Base-by-base conservation (phyloP, 1,284 basidiomycete genomes). In the Kwoniella shivajii region DNA sequence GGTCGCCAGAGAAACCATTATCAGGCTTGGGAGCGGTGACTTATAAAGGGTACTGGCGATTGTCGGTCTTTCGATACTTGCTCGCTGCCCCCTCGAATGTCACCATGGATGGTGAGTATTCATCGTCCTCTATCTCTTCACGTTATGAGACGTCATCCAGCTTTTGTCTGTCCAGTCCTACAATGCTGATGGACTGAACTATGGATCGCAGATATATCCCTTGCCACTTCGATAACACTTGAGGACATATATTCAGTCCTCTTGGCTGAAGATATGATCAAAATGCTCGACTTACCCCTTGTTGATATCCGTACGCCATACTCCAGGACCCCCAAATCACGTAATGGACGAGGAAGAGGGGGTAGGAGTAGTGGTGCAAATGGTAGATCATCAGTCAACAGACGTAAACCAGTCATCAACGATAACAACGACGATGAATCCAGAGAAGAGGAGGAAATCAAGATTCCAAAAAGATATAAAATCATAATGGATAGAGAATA, bases 31-130 rank as follows among this genome's bases (percentile, higher is more conserved):
- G 94, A 30, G 87, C 90, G 11, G 81, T 97, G 49, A 89, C 92
- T 30, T 99, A 99, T 79, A 88, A 84, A 76, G 93, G 88, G 65
- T 99, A 99, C 74, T 99, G 96, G 96, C 92, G 87, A 11, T 80
- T 95, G 47, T 83, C 92, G n/a, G 78, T 99, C 51, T 92, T 92
- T 84, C 83, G 88, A 54, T 92, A 87, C 75, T 82, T 96, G 50
- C 80, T 58, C 3, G 56, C 59, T n/a, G 57, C 85, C 6, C 81
- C 85, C n/a, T 80, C 80, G 34, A 80, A 82, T 48, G 83, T 86
- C 24, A 82, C 82, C 29, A 78, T 96, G 49, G 87, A 92, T 82
- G 89, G 92, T 90, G 63, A 68, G 83, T 72, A 20, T n/a, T n/a
- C n/a, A n/a, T n/a, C n/a, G n/a, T n/a, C n/a, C n/a, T n/a, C n/a